These are phyloP conservation scores for Colletotrichum eremochloae DNA, from an alignment of 2,329 filamentous ascomycete genomes.

Conservation along the genomic window DNA sequence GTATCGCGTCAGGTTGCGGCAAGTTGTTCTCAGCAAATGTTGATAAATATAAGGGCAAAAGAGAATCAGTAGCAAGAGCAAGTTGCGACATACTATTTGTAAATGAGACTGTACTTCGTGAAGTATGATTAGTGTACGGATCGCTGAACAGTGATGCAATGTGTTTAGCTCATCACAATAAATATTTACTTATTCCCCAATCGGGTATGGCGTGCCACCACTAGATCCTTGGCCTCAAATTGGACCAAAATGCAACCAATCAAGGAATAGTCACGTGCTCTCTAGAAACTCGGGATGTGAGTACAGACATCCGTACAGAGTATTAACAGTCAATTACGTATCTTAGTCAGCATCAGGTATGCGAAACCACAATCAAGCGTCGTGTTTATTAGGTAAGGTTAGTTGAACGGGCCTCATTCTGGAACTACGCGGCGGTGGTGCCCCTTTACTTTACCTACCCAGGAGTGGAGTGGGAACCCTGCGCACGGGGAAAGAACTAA, in stretches of 20 bases:
- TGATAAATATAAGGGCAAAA: neutral
- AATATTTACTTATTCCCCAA: conserved; percentile 30
- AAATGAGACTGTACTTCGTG: neutral
- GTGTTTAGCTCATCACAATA: neutral
- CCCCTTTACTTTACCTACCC: neutral
- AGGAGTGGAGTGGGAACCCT: neutral
- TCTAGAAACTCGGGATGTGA: no score
- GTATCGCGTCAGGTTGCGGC: neutral
- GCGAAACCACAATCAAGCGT: neutral
- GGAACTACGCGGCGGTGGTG: neutral
- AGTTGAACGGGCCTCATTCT: neutral
- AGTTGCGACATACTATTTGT: no score
- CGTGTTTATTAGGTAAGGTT: conserved; percentile 21
- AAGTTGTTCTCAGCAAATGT: neutral
- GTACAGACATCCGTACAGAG: no score
- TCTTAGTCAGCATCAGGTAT: neutral
- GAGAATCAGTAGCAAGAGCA: neutral
- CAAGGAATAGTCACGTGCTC: neutral
- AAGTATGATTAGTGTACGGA: conserved; percentile 1
- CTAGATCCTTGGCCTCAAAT: neutral
- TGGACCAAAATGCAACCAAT: neutral
- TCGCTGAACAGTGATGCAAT: neutral
- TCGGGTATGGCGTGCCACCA: conserved; percentile 9
- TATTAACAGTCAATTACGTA: no score
- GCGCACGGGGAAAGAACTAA: neutral